A percentile compares a stretch with the other conserved stretches of the same genome.
Evolutionary conservation across 176 grass and related monocot genomes (phyloP).

Genomic region (Avena insularis): DNA sequence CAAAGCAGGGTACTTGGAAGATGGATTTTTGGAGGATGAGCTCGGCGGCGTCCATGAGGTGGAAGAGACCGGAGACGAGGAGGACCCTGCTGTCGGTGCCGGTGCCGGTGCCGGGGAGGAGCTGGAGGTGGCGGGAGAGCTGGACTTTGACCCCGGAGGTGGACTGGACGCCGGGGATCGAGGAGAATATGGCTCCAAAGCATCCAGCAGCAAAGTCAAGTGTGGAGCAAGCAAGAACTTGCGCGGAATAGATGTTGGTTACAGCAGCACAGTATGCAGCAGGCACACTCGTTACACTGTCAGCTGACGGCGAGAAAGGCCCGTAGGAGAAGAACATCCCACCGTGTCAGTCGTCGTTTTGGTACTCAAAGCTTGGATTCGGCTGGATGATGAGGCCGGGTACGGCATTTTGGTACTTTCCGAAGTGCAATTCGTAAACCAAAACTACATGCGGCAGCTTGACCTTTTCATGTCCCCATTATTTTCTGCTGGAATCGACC

Average conservation of each 20-base stretch:
- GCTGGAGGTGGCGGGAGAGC: too few relatives aligned
- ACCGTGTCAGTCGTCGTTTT: neutral
- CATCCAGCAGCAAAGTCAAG: neutral
- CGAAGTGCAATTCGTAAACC: too few relatives aligned
- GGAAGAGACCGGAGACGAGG: slow-evolving; percentile 12
- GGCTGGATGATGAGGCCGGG: too few relatives aligned
- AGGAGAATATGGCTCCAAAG: neutral
- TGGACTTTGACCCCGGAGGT: too few relatives aligned
- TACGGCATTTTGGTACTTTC: too few relatives aligned
- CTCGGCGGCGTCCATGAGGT: slow-evolving; percentile 6
- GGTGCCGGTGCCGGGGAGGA: too few relatives aligned
- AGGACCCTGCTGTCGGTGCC: neutral
- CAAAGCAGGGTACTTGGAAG: neutral
- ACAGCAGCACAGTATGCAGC: neutral
- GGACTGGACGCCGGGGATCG: too few relatives aligned
- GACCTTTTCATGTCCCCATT: too few relatives aligned
- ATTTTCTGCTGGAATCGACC: too few relatives aligned
- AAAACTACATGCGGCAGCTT: too few relatives aligned
- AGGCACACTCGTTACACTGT: neutral
- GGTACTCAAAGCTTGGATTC: neutral
- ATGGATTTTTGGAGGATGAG: neutral
- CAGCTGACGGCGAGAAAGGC: neutral
- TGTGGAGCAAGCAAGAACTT: slow-evolving; percentile 18
- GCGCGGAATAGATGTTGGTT: neutral
- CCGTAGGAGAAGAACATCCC: neutral